Base-by-base conservation (phyloP, 1,284 basidiomycete genomes). In the Malassezia psittaci region DNA sequence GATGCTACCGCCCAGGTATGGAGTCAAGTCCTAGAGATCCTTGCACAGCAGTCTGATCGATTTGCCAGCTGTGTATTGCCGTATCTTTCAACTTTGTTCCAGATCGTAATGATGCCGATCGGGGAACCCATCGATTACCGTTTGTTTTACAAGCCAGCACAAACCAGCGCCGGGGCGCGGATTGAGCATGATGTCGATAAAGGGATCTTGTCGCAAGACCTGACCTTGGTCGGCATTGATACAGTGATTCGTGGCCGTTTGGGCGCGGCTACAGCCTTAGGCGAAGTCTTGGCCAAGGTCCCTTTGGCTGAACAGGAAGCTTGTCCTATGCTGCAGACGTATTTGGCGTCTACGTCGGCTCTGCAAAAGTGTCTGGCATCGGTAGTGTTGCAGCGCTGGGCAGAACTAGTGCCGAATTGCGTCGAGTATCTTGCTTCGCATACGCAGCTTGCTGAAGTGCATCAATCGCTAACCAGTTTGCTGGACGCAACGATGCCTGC, bases 351-450 rank as follows among this genome's bases (percentile, higher is more conserved):
- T 1, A 81, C 83, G 0, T 91, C 88, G 65, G 93, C 94, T 79
- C 81, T 96, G 19, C 90, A 96, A 69, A 86, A 87, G 64, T 86
- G 91, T 72, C 77, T 98, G 32, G 79, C 85, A 3, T 84, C 88
- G 5, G 82, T 88, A 35, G 81, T 96, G 62, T 77, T 90, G 1
- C 89, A 96, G 74, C 89, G 96, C 78, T 98, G 93, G 94, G 88
- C 90, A 0, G 63, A 68, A 21, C 66, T 65, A 3, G 57, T 63
- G 35, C 56, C 44, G 6, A 16, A 51, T 10, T 58, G 61, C 9
- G 43, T 47, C 34, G 39, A 37, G 24, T 57, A 61, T n/a, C 56
- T 69, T 24, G 61, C 57, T 34, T 38, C 50, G 10, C 63, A 61
- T 42, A 21, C 58, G n/a, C 35, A 58, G 13, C 54, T 62, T 29